Percentiles rank a stretch among this genome's conserved stretches.
Evolutionary conservation across 495 filamentous ascomycete genomes (phyloP).

Genomic region (Chaetomidium leptoderma): DNA sequence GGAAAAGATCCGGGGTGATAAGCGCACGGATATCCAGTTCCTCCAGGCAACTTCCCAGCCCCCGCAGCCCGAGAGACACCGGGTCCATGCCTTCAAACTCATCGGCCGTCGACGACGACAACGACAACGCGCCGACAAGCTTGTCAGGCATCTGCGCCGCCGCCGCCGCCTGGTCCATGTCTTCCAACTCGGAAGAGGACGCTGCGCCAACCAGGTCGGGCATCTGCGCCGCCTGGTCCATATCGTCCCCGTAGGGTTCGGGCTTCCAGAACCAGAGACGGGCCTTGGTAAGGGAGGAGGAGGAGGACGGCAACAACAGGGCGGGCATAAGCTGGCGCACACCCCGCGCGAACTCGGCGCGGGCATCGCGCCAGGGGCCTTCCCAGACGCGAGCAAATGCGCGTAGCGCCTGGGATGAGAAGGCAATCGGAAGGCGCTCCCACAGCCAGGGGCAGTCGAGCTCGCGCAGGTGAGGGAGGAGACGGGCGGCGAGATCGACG

Average conservation of each 20-base stretch:
- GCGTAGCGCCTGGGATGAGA: constrained; percentile 1
- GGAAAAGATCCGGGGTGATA: constrained; percentile 33
- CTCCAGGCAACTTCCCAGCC: constrained; percentile 4
- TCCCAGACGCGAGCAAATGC: not conserved
- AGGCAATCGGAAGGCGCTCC: constrained; percentile 3
- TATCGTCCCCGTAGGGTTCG: not conserved
- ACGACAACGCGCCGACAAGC: not conserved
- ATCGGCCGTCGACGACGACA: not conserved
- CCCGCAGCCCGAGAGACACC: constrained; percentile 4
- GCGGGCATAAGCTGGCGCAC: constrained; percentile 1
- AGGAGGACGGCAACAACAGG: constrained; percentile 2
- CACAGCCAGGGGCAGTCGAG: constrained; percentile 1
- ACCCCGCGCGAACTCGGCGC: constrained; percentile 2
- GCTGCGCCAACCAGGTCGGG: constrained; percentile 2
- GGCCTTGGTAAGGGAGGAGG: constrained; percentile 1
- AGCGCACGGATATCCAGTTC: constrained; percentile 1
- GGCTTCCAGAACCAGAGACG: constrained; percentile 8
- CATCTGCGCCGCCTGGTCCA: constrained; percentile 1
- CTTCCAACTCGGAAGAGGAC: no score
- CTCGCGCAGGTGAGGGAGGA: constrained; percentile 1
- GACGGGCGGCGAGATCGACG: constrained; percentile 1
- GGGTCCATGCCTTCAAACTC: constrained; percentile 1
- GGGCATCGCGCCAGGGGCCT: constrained; percentile 8
- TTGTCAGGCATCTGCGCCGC: constrained; percentile 9
- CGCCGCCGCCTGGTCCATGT: not conserved